Evolutionary conservation across 345 rosid genomes (phyloP).

Genomic region (Eucalyptus polyanthemos): DNA sequence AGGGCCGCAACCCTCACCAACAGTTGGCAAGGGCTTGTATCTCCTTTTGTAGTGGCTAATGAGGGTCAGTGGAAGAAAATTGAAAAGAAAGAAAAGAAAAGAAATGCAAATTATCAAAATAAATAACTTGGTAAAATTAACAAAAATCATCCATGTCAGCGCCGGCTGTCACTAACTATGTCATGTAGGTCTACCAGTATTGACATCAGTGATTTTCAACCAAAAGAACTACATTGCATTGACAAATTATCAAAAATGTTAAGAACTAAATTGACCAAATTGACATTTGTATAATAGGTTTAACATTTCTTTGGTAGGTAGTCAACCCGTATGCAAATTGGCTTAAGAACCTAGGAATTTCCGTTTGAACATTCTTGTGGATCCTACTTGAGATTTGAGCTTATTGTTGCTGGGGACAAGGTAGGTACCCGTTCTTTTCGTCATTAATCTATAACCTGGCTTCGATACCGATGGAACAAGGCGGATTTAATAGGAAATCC

Average conservation of each 20-base stretch:
- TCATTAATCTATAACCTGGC: neutral
- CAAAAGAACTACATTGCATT: fast-evolving
- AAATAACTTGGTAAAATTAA: neutral
- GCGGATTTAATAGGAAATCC: neutral
- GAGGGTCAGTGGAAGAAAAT: neutral
- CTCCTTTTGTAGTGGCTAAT: neutral
- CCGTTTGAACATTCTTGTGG: neutral
- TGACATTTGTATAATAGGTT: fast-evolving
- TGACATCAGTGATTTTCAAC: fast-evolving
- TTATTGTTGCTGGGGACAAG: neutral
- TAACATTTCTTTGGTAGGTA: neutral
- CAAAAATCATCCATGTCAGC: fast-evolving
- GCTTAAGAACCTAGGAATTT: neutral
- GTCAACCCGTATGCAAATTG: neutral
- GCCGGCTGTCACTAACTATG: fast-evolving
- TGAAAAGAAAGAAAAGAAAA: neutral
- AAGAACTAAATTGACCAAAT: neutral
- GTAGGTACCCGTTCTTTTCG: neutral
- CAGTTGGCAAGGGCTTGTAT: neutral
- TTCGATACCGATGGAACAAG: neutral
- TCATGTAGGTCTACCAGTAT: fast-evolving
- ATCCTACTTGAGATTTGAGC: neutral
- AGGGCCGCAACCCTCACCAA: neutral
- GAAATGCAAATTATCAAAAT: neutral
- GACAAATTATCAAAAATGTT: neutral